phyloP scores from a whole-genome alignment of 2,329 filamentous ascomycete genomes.

The Lachnellula arida region DNA sequence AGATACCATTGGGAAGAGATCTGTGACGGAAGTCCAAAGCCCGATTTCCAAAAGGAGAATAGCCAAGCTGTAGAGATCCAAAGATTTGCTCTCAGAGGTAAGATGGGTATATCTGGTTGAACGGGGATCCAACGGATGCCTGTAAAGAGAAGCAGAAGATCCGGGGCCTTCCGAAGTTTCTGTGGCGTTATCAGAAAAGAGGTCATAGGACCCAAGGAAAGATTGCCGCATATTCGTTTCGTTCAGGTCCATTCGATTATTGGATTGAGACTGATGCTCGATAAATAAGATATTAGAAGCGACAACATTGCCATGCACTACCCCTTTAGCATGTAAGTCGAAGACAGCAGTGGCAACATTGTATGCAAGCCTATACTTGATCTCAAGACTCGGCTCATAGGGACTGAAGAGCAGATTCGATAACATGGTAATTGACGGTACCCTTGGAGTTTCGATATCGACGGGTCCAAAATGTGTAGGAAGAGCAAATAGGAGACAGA shows the following conservation, averaged over 20 bases:
- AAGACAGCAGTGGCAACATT: constrained; percentile 70
- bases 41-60: constrained; percentile 71
- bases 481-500: constrained; percentile 72
- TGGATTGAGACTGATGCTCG: constrained; percentile 26
- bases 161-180: constrained; percentile 19
- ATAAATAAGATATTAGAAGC: constrained; percentile 66
- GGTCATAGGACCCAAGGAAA: constrained; percentile 67
- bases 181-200: constrained; percentile 52
- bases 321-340: constrained; percentile 64
- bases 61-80: constrained; percentile 69
- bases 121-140: constrained; percentile 61
- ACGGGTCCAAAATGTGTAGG: constrained; percentile 60
- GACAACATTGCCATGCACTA: constrained; percentile 66
- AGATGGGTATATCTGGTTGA: constrained; percentile 46
- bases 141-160: constrained; percentile 38
- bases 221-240: constrained; percentile 61
- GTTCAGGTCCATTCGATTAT: constrained; percentile 20
- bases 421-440: constrained; percentile 42
- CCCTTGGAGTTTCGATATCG: constrained; percentile 46
- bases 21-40: constrained; percentile 61
- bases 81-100: constrained; percentile 51
- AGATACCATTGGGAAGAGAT: constrained; percentile 26
- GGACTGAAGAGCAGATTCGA: constrained; percentile 47
- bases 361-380: constrained; percentile 69
- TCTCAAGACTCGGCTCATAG: constrained; percentile 64